Percentiles rank a stretch among this genome's conserved stretches.
These are phyloP conservation scores for Ambrosiella cleistominuta DNA, from an alignment of 2,329 filamentous ascomycete genomes.

Conservation along the genomic window DNA sequence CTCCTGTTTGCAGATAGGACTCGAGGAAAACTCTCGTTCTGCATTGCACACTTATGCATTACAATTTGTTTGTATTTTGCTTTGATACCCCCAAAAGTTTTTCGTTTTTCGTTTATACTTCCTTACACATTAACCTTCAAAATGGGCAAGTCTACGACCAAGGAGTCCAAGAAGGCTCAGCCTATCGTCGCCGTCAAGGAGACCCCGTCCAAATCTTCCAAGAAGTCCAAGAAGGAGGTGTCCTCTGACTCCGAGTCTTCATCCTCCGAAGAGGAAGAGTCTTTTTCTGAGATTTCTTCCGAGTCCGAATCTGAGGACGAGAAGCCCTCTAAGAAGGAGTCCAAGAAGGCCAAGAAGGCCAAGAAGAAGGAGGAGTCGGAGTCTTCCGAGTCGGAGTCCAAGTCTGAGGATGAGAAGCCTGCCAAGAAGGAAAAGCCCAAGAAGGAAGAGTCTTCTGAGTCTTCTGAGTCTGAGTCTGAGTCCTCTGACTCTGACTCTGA, in stretches of 20 bases:
- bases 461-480: conserved; percentile 19
- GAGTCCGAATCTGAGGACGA: conserved; percentile 17
- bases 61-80: conserved; percentile 8
- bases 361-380: conserved; percentile 17
- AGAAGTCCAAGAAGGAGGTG: conserved; percentile 28
- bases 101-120: conserved; percentile 14
- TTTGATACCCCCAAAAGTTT: conserved; percentile 13
- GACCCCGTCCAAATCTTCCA: conserved; percentile 35
- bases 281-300: conserved; percentile 19
- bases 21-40: conserved; percentile 6
- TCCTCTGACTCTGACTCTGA: conserved; percentile 19
- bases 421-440: conserved; percentile 28
- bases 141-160: conserved; percentile 47
- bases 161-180: conserved; percentile 33
- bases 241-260: conserved; percentile 21
- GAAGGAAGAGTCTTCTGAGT: too few relatives aligned
- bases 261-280: conserved; percentile 20
- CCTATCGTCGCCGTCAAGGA: conserved; percentile 21
- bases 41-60: conserved; percentile 8
- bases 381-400: conserved; percentile 16
- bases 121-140: conserved; percentile 16
- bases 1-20: conserved; percentile 3
- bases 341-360: conserved; percentile 25
- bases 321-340: conserved; percentile 28
- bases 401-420: conserved; percentile 23